Evolutionary conservation across 371 early-diverging fungal species (phyloP), one percentile per base, ranked within the genome.

Genomic region (Circinella umbellata): DNA sequence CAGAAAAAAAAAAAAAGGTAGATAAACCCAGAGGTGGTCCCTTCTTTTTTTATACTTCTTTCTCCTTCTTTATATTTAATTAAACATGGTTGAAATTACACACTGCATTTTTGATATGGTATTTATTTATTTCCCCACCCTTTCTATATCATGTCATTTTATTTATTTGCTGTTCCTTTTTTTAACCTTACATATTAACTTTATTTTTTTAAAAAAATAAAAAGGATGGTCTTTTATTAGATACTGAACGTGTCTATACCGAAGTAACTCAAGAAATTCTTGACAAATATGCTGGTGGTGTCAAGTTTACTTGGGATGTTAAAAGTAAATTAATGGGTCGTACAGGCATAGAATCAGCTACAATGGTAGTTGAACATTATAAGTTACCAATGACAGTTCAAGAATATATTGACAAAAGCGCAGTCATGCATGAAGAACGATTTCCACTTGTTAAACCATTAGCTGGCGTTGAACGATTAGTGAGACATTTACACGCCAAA

Each of bases 101-200:
- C 90, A 92, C 66, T 93, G 93, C 69, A 90, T 95, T 64, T 95
- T 95, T 76, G 95, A 95, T 73, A 94, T 95, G 95, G 95, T 93
- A 81, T n/a, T 6, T 34, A 11, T 57, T 57, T 15, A 17, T 5
- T 51, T 48, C 57, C 37, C 0, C 42, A 38, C 38, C n/a, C 35
- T 55, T 63, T 60, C 14, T 20, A 2, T 27, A 27, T 27, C 27
- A 27, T 27, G 27, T 27, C 2, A 27, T 27, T 27, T 27, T 27
- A 27, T 27, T 18, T 67, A n/a, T n/a, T n/a, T n/a, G n/a, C n/a
- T n/a, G n/a, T 35, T 49, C 9, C 38, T 20, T 60, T 8, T 53
- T 61, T 17, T 14, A 37, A 15, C 10, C 39, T 55, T 68, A 46
- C 4, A 18, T 20, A 57, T 14, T 46, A 15, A 47, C 34, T 34